Evolutionary conservation across 768 basidiomycete species (phyloP).

Genomic region (Mrakia frigida): DNA sequence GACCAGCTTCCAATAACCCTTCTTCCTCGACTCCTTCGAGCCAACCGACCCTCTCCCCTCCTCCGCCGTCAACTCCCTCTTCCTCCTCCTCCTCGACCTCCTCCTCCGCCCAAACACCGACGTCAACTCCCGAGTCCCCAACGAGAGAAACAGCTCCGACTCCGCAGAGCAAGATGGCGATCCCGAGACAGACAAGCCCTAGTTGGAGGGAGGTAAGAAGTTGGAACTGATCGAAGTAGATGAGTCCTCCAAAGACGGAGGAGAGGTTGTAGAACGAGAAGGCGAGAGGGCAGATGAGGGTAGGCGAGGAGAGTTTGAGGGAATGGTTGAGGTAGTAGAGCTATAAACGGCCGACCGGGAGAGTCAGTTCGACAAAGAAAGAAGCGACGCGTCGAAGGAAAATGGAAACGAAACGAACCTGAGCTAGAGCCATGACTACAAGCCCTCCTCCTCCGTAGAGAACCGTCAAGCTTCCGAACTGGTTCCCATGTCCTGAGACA

Average conservation of each 20-base stretch:
- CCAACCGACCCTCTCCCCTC: conserved; percentile 11
- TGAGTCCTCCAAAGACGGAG: conserved; percentile 78
- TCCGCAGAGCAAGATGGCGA: conserved; percentile 69
- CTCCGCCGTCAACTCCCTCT: background rate
- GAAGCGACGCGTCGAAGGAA: background rate
- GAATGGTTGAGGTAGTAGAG: conserved; percentile 32
- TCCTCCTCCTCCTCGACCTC: conserved; percentile 27
- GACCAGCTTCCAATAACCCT: conserved; percentile 13
- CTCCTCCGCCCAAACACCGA: conserved; percentile 45
- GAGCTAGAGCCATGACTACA: conserved; percentile 28
- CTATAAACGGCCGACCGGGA: background rate
- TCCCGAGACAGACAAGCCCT: conserved; percentile 69
- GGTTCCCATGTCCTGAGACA: conserved; percentile 45
- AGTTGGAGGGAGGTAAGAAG: conserved; percentile 65
- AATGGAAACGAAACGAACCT: background rate
- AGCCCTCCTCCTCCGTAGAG: conserved; percentile 21
- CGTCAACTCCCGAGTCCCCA: conserved; percentile 49
- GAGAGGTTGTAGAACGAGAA: conserved; percentile 95
- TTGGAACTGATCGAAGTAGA: conserved; percentile 59
- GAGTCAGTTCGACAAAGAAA: background rate
- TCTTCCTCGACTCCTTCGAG: background rate
- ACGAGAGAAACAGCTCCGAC: conserved; percentile 81
- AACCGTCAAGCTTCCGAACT: conserved; percentile 20
- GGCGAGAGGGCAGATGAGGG: conserved; percentile 55
- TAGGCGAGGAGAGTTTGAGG: conserved; percentile 25